Base-by-base conservation (phyloP, 768 basidiomycete genomes). In the Auricularia cornea region DNA sequence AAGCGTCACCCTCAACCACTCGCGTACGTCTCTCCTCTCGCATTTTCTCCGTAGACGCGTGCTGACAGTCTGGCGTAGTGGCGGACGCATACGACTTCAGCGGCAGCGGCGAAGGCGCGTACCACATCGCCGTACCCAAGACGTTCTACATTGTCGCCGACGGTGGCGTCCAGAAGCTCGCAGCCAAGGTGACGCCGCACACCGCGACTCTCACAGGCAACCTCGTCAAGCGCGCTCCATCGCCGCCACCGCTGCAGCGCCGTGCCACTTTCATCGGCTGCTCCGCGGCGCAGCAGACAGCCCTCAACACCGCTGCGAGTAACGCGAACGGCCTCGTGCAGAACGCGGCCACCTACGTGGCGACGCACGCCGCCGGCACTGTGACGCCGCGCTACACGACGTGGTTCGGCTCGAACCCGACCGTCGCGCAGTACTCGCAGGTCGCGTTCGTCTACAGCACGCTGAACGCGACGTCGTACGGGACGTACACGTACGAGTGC, bases 341-440 rank as follows among this genome's bases (percentile, higher is more conserved):
- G 14, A 67, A 64, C 41, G 75, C 81, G 3, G 62, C 67, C 30
- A 70, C 73, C 70, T 79, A 77, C 68, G 68, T 76, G 52, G 67
- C 67, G 35, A 64, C 71, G 18, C 70, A 77, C 67, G n/a, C n/a
- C n/a, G n/a, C n/a, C n/a, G 75, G 75, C 29, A 66, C 76, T 6
- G 62, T 73, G 6, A 75, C 79, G 0, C 60, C 77, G 11, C 78
- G 81, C 59, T 83, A 75, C 65, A 77, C 71, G n/a, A 81, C 80
- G 33, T 83, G 82, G 81, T 83, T 83, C 69, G 82, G 82, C 38
- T 67, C 78, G 29, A 67, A 78, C 30, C n/a, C n/a, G n/a, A 75
- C 70, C 31, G 59, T 66, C 44, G 38, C 38, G 38, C 38, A 18
- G 8, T 18, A 40, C 38, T 8, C 38, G 38, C 8, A 8, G 8